Conservation (phyloP, 441 rosid genomes). For the Populus hybrid region DNA sequence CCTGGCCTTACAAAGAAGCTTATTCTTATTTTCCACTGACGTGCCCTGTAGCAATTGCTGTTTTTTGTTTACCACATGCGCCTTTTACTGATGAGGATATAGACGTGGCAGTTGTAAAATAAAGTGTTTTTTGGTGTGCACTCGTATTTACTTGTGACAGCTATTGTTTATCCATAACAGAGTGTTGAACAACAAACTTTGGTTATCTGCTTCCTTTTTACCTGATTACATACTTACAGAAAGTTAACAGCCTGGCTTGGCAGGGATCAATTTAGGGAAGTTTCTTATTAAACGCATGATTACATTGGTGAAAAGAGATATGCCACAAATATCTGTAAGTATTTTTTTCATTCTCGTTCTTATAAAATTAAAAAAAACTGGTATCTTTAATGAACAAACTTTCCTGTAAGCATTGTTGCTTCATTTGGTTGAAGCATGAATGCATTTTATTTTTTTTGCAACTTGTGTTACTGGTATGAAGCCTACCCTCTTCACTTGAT, state of each 20-base stretch:
- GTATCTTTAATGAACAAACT: background rate
- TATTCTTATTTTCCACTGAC: background rate
- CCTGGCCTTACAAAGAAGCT: background rate
- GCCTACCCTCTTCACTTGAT: background rate
- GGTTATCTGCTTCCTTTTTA: constrained; percentile 4
- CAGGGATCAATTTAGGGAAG: constrained; percentile 94
- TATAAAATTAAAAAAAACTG: constrained; percentile 6
- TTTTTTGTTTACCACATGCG: background rate
- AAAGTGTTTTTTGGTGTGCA: background rate
- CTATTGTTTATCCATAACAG: background rate
- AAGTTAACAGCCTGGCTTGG: constrained; percentile 85
- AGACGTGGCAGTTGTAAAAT: background rate
- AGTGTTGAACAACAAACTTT: background rate
- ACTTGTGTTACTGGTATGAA: background rate
- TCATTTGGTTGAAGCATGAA: background rate
- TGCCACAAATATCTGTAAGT: constrained; percentile 87
- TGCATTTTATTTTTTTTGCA: background rate
- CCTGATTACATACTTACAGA: constrained; percentile 26
- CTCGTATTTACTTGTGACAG: background rate
- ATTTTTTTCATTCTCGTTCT: constrained; percentile 5
- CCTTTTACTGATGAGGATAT: background rate
- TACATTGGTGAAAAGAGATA: constrained; percentile 79
- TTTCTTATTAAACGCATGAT: constrained; percentile 94
- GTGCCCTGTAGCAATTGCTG: background rate
- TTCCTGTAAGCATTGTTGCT: background rate